Evolutionary conservation across 106 monocot species (phyloP).

Genomic region (Amphibolis antarctica): DNA sequence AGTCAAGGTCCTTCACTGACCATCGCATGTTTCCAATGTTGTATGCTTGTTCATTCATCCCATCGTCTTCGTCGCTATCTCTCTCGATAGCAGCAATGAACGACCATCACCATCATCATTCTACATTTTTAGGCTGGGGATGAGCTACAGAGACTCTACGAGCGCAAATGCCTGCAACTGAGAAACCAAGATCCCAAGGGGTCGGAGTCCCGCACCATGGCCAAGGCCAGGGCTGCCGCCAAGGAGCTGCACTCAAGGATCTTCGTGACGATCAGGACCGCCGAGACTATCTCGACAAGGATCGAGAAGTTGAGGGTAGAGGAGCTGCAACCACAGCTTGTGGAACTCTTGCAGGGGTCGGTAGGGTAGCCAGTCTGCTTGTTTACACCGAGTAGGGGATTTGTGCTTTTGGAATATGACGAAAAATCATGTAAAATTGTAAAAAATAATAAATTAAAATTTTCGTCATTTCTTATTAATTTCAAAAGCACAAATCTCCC

Average conservation of each 20-base stretch:
- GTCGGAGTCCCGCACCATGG: constrained; percentile 29
- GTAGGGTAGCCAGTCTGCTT: no score
- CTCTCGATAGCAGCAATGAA: no score
- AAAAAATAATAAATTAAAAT: no score
- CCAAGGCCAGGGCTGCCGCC: constrained; percentile 51
- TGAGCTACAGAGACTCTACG: constrained; percentile 50
- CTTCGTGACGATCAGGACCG: constrained; percentile 54
- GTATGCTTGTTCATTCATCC: no score
- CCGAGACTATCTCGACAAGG: constrained; percentile 68
- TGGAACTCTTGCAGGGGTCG: constrained; percentile 87
- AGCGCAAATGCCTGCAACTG: constrained; percentile 63
- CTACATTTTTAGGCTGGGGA: constrained; percentile 75
- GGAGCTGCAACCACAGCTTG: constrained; percentile 82
- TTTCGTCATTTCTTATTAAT: no score
- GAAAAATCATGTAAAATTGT: no score
- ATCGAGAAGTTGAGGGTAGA: constrained; percentile 83
- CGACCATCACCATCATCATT: no score
- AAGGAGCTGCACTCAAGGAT: constrained; percentile 85
- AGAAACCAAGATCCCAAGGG: constrained; percentile 63
- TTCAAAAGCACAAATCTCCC: no score
- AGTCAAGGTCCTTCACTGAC: constrained; percentile 65
- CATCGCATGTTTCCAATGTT: no score
- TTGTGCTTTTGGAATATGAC: no score
- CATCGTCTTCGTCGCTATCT: no score
- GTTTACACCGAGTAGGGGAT: no score